Evolutionary conservation across 1,139 yeast species (phyloP).

Genomic region (Kodamaea sp.): DNA sequence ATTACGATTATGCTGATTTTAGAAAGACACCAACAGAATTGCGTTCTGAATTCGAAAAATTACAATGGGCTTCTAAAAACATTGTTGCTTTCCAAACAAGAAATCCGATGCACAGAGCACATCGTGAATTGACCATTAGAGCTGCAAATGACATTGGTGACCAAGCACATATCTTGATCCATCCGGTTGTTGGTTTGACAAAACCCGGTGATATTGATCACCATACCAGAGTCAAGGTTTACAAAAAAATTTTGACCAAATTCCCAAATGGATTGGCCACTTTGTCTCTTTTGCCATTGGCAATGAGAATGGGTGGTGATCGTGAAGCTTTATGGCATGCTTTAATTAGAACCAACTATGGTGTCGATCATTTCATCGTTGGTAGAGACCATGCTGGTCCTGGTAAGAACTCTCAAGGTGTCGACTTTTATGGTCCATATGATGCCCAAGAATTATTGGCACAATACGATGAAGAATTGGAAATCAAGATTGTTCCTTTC

Average conservation of each 20-base stretch:
- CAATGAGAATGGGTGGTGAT: conserved; percentile 99
- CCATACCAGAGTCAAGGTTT: conserved; percentile 94
- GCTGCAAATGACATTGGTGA: conserved; percentile 65
- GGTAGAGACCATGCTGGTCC: conserved; percentile 99
- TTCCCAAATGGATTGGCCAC: conserved; percentile 94
- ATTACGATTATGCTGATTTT: conserved; percentile 83
- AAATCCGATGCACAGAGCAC: conserved; percentile 98
- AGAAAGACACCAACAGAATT: conserved; percentile 90
- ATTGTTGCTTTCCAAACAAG: conserved; percentile 97
- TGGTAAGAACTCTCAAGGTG: conserved; percentile 89
- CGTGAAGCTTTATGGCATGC: conserved; percentile 99
- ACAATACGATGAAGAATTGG: conserved; percentile 69
- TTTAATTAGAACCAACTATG: conserved; percentile 91
- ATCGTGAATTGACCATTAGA: conserved; percentile 90
- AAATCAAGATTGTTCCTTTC: conserved; percentile 83
- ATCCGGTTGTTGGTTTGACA: conserved; percentile 95
- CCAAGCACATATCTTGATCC: conserved; percentile 71
- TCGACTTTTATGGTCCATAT: conserved; percentile 93
- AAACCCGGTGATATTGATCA: conserved; percentile 98
- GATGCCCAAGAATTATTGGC: conserved; percentile 92
- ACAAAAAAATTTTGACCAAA: conserved; percentile 85
- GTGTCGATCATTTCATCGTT: conserved; percentile 95
- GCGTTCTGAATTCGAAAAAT: conserved; percentile 73
- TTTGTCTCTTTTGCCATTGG: conserved; percentile 82
- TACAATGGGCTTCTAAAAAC: conserved; percentile 70